These are phyloP conservation scores for Solanum chiquidenum DNA, from an alignment of 257 asterid genomes.

Conservation along the genomic window DNA sequence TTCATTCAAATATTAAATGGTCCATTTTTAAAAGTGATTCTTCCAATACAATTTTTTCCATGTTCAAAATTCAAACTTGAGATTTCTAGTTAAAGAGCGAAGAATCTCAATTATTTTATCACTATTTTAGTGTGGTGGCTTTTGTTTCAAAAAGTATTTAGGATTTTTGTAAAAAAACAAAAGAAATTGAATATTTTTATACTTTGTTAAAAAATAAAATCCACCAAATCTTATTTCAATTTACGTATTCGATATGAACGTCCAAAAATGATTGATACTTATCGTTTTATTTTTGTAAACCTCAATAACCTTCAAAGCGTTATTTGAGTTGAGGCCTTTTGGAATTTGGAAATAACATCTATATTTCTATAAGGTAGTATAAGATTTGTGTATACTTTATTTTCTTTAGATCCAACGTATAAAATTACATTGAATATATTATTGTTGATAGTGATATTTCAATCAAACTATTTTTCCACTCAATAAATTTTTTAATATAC, in stretches of 20 bases:
- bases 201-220: too few relatives aligned
- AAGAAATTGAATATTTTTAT: not conserved
- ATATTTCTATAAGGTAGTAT: too few relatives aligned
- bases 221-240: not conserved
- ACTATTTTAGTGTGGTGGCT: not conserved
- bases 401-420: too few relatives aligned
- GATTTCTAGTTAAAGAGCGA: rapidly evolving
- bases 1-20: not conserved
- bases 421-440: too few relatives aligned
- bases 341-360: too few relatives aligned
- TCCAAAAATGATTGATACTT: not conserved
- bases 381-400: too few relatives aligned
- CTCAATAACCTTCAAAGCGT: not conserved
- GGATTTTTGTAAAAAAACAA: not conserved
- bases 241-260: not conserved
- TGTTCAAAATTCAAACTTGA: not conserved
- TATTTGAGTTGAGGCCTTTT: too few relatives aligned
- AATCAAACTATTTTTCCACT: not conserved
- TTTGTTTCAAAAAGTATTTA: not conserved
- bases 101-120: not conserved
- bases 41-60: too few relatives aligned
- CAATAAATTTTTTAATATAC: not conserved
- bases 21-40: too few relatives aligned
- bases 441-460: not conserved
- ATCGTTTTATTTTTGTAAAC: too few relatives aligned